Percentiles rank a stretch among this genome's conserved stretches.
These are phyloP conservation scores for Laguncularia racemosa DNA, from an alignment of 345 rosid species.

Conservation along the genomic window DNA sequence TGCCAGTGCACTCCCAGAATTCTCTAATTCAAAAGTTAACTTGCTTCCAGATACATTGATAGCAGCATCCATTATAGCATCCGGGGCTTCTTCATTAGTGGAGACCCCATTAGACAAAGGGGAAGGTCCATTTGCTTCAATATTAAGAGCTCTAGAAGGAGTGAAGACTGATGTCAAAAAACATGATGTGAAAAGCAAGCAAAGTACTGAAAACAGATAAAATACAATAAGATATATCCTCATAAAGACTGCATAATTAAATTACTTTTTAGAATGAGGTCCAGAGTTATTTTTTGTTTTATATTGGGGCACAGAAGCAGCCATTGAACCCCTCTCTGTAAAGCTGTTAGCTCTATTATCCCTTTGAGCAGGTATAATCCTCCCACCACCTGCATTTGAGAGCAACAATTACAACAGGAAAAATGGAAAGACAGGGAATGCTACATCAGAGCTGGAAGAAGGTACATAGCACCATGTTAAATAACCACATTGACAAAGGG, in stretches of 20 bases:
- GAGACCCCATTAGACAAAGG: conserved; percentile 35
- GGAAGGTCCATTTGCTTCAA: conserved; percentile 25
- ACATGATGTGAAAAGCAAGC: not conserved
- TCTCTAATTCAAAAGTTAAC: conserved; percentile 16
- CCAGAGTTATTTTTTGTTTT: conserved; percentile 29
- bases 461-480: not conserved
- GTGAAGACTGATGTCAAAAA: conserved; percentile 4
- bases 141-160: conserved; percentile 27
- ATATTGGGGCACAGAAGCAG: conserved; percentile 17
- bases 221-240: not conserved
- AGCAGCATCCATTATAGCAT: conserved; percentile 11
- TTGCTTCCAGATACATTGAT: conserved; percentile 15
- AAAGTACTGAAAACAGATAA: not conserved
- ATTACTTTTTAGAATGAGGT: conserved; percentile 40
- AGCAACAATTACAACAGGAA: not conserved
- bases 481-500: too few species aligned
- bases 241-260: not conserved
- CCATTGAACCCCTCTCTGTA: conserved; percentile 29
- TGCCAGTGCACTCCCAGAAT: conserved; percentile 6
- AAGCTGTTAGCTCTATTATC: conserved; percentile 43
- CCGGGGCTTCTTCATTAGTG: conserved; percentile 10
- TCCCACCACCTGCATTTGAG: conserved; percentile 41
- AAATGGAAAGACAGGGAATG: conserved; percentile 3
- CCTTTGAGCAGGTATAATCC: conserved; percentile 39
- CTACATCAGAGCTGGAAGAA: not conserved